These are phyloP conservation scores for Pneumocystis carinii DNA, from an alignment of 1,139 yeast genomes.

Conservation along the genomic window DNA sequence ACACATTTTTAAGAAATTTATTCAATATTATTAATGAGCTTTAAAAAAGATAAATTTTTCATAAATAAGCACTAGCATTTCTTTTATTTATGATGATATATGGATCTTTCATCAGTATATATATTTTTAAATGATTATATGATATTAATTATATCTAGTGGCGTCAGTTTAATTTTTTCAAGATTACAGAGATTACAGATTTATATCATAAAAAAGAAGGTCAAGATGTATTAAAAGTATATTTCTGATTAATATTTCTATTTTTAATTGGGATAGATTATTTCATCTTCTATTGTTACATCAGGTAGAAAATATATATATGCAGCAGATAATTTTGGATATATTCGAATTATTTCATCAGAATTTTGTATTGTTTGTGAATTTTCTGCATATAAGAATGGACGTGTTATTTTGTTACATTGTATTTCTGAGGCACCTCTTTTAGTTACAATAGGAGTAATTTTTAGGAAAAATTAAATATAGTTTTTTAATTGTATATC, in stretches of 20 bases:
- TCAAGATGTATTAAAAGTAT: constrained; percentile 47
- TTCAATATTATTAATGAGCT: too few species aligned
- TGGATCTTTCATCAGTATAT: neutral
- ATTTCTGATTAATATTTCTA: neutral
- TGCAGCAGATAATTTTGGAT: constrained; percentile 42
- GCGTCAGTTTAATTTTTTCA: constrained; percentile 85
- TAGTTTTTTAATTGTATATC: neutral
- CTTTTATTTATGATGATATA: neutral
- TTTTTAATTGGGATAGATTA: constrained; percentile 5
- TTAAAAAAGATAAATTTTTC: too few species aligned
- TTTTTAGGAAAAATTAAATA: neutral
- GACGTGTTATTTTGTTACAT: constrained; percentile 42
- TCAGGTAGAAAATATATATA: constrained; percentile 40
- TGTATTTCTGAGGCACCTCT: constrained; percentile 38
- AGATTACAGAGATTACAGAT: constrained; percentile 67
- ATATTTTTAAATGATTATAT: neutral
- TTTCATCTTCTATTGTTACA: constrained; percentile 42
- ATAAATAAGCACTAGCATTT: too few species aligned
- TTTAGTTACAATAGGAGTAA: constrained; percentile 40
- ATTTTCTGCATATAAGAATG: constrained; percentile 47
- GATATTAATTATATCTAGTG: constrained; percentile 28
- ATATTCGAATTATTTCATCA: constrained; percentile 44
- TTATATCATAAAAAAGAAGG: constrained; percentile 49
- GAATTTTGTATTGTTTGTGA: constrained; percentile 33
- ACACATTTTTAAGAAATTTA: too few species aligned